phyloP scores from a whole-genome alignment of 1,139 yeast genomes.

The Taphrina pruni region DNA sequence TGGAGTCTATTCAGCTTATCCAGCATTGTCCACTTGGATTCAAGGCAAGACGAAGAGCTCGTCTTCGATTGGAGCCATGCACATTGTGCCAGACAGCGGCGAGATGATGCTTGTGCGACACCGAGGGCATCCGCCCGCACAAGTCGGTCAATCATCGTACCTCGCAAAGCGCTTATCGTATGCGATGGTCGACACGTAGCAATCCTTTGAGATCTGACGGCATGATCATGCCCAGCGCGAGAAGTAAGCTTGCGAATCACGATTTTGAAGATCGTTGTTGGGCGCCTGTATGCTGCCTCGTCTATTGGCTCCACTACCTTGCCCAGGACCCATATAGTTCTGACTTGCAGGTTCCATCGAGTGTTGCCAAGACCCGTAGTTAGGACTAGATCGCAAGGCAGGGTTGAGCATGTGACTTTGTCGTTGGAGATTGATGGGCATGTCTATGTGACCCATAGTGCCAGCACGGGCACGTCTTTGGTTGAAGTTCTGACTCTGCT shows the following conservation, averaged over 20 bases:
- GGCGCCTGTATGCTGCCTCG: constrained; percentile 40
- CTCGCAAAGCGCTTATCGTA: neutral
- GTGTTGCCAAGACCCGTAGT: constrained; percentile 35
- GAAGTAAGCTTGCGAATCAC: constrained; percentile 30
- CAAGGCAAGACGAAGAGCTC: no score
- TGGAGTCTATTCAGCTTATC: no score
- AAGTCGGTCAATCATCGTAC: no score
- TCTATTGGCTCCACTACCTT: constrained; percentile 34
- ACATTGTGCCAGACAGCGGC: no score
- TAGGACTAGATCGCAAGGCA: constrained; percentile 20
- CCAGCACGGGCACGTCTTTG: constrained; percentile 39
- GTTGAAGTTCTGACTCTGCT: constrained; percentile 24
- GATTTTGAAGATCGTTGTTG: constrained; percentile 13
- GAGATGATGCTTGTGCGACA: no score
- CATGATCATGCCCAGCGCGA: constrained; percentile 23
- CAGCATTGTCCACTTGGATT: no score
- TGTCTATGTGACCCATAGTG: constrained; percentile 37
- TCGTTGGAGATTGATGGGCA: constrained; percentile 33
- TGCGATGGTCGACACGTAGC: neutral
- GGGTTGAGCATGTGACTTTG: constrained; percentile 35
- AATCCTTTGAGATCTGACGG: neutral
- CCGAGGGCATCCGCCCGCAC: no score
- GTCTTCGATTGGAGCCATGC: no score
- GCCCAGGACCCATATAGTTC: constrained; percentile 39
- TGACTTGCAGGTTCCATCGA: constrained; percentile 16